Evolutionary conservation across 2,329 filamentous ascomycete genomes (phyloP).

Genomic region (Colletotrichum aenigma): DNA sequence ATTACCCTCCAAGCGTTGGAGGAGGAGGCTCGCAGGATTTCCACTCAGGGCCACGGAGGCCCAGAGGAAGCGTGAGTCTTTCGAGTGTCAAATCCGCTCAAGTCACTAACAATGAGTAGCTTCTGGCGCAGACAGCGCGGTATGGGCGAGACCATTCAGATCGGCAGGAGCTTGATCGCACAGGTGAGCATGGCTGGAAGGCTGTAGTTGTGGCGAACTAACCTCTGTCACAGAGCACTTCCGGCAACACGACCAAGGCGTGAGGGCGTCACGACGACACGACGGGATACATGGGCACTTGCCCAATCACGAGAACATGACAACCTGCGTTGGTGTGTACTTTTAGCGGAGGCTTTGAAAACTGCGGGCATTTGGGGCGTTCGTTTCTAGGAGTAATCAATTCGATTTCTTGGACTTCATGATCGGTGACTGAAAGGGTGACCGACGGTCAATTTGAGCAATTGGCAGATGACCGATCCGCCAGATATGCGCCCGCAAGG

Average conservation of each 20-base stretch:
- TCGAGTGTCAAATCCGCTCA: neutral
- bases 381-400: neutral
- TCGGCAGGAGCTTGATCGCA: slow-evolving; percentile 60
- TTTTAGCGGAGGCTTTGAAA: neutral
- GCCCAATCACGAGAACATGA: neutral
- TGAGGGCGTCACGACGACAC: neutral
- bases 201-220: neutral
- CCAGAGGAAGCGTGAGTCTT: slow-evolving; percentile 54
- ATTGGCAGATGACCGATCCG: neutral
- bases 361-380: neutral
- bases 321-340: neutral
- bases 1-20: slow-evolving; percentile 71
- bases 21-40: slow-evolving; percentile 61
- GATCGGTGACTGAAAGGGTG: neutral
- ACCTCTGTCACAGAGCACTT: neutral
- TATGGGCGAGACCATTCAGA: slow-evolving; percentile 60
- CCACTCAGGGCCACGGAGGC: slow-evolving; percentile 50
- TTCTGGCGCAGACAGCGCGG: slow-evolving; percentile 69
- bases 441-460: neutral
- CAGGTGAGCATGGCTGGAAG: slow-evolving; percentile 33
- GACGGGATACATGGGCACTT: neutral
- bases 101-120: slow-evolving; percentile 33
- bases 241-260: slow-evolving; percentile 15
- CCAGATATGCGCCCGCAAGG: neutral
- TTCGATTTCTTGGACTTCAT: neutral